phyloP scores from a whole-genome alignment of 1,139 yeast species.

The Yamadazyma membranifaciens region DNA sequence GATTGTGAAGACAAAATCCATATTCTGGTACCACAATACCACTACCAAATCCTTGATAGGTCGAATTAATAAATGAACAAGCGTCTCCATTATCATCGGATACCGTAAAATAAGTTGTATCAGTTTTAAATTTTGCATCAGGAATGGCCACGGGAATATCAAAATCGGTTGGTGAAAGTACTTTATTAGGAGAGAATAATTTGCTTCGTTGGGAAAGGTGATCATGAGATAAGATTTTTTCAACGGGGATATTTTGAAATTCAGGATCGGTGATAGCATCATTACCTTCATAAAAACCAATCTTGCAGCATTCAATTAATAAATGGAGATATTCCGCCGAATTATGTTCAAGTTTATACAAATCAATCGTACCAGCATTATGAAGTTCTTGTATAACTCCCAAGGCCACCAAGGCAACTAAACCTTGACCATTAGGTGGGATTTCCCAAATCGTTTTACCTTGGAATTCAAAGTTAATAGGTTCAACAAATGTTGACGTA shows the following conservation, averaged over 20 bases:
- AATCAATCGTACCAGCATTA: conserved; percentile 42
- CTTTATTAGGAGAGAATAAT: conserved; percentile 39
- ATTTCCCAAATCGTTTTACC: conserved; percentile 63
- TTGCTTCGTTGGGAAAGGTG: conserved; percentile 53
- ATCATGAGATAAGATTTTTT: conserved; percentile 33
- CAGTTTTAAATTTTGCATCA: conserved; percentile 62
- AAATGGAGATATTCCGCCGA: conserved; percentile 70
- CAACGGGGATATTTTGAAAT: conserved; percentile 38
- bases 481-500: conserved; percentile 59
- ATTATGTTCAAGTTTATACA: conserved; percentile 55
- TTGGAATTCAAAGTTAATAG: conserved; percentile 49
- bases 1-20: conserved; percentile 73
- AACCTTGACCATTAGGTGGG: conserved; percentile 82
- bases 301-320: conserved; percentile 66
- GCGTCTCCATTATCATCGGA: conserved; percentile 76
- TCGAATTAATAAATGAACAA: conserved; percentile 77
- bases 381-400: conserved; percentile 64
- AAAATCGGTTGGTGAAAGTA: conserved; percentile 42
- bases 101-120: conserved; percentile 74
- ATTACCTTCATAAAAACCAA: conserved; percentile 76
- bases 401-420: conserved; percentile 68
- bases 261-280: conserved; percentile 67
- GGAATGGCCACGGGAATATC: conserved; percentile 52
- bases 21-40: conserved; percentile 64
- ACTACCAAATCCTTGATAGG: conserved; percentile 70